A percentile compares a stretch with the other conserved stretches of the same genome.
Conservation (phyloP, 2,329 filamentous ascomycete genomes). For the Sphaerulina vaccinii region DNA sequence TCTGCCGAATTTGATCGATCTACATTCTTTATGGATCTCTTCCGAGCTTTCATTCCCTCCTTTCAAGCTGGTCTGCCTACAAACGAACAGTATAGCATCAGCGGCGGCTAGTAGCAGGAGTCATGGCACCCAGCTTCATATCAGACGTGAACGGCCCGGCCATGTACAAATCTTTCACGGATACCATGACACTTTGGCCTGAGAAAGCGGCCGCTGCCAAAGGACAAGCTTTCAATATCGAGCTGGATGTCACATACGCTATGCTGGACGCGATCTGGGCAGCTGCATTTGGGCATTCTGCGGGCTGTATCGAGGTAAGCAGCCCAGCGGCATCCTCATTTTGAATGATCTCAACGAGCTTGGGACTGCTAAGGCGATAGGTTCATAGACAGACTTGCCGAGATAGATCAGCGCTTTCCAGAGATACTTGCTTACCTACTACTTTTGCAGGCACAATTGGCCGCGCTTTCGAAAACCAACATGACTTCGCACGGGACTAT, state of each 20-base stretch:
- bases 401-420: too few relatives aligned
- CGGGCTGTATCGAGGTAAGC: too few relatives aligned
- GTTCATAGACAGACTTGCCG: background rate
- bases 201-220: background rate
- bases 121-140: constrained; percentile 7
- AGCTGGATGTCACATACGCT: background rate
- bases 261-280: constrained; percentile 10
- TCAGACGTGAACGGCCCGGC: background rate
- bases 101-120: constrained; percentile 6
- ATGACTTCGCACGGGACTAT: background rate
- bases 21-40: constrained; percentile 1
- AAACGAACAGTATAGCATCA: constrained; percentile 6
- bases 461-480: too few relatives aligned
- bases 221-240: background rate
- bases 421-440: too few relatives aligned
- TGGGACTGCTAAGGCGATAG: too few relatives aligned
- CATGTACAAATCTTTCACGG: background rate
- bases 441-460: too few relatives aligned
- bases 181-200: constrained; percentile 2
- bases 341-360: too few relatives aligned
- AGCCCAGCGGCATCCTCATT: too few relatives aligned
- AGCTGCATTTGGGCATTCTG: constrained; percentile 9
- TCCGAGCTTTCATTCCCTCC: background rate
- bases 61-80: constrained; percentile 1
- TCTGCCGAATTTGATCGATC: constrained; percentile 6